Base-by-base conservation (phyloP, 768 basidiomycete species). In the Pleurotus djamor region DNA sequence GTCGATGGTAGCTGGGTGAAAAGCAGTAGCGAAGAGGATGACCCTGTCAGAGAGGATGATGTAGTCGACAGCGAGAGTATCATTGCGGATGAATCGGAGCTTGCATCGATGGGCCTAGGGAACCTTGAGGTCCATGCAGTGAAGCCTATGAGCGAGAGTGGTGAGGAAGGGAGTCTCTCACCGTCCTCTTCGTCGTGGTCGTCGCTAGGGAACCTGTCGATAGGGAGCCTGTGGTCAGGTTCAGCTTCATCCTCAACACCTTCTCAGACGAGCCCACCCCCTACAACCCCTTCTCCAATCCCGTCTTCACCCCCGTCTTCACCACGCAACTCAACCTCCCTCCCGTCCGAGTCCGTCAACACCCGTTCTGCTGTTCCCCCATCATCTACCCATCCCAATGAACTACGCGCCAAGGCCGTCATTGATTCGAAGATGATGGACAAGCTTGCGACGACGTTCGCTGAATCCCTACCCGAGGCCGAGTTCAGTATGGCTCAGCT, bases 401-500 rank as follows among this genome's bases (percentile, higher is more conserved):
- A 56, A 32, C 37, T 56, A 12, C 54, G 54, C 41, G 54, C 14
- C 5, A 56, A 56, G 41, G 28, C 54, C 61, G 86, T 89, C 8
- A 76, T 93, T 60, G 85, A 87, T 66, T 83, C 80, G 57, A 75
- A 75, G 65, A 86, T 83, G 60, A 78, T 94, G 28, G 85, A 83
- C 32, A 65, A 72, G n/a, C 77, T 95, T 13, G 92, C 92, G 8
- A 85, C 89, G 75, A 67, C 77, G 60, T 96, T 96, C 67, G 91
- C 92, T 4, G 89, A 91, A 62, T 77, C 84, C 21, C 85, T 96
- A 17, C 92, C 94, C 0, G 89, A 93, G 38, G 87, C 89, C 43
- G 89, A 91, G 74, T 92, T 95, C 68, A 91, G 90, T 67, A 90
- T 95, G 57, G 94, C 94, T 16, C 89, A 92, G 59, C 77, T 97